Conservation (phyloP, 2,329 filamentous ascomycete species). For the Chaetomiaceae sp. region DNA sequence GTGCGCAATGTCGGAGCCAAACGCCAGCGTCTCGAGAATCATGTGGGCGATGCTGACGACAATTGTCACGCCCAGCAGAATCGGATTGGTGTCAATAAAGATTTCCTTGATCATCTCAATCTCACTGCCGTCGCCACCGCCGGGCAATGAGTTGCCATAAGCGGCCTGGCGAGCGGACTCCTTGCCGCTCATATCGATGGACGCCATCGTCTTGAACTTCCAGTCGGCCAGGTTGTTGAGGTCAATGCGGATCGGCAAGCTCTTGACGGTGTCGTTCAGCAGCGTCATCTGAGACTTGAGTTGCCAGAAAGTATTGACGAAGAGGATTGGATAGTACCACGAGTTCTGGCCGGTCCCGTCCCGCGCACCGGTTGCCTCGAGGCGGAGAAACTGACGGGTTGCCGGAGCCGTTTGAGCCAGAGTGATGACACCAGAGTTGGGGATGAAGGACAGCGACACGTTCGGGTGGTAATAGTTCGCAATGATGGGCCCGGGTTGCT, state of each 20-base stretch:
- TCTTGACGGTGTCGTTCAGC: conserved; percentile 83
- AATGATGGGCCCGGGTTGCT: conserved; percentile 62
- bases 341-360: conserved; percentile 81
- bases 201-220: conserved; percentile 84
- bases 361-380: conserved; percentile 76
- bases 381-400: conserved; percentile 68
- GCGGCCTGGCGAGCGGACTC: conserved; percentile 75
- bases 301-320: conserved; percentile 97
- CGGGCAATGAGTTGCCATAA: conserved; percentile 64
- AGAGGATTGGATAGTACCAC: conserved; percentile 90
- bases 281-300: conserved; percentile 85
- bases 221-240: conserved; percentile 78
- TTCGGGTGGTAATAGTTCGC: conserved; percentile 94
- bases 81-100: conserved; percentile 88
- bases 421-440: conserved; percentile 67
- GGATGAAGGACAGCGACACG: conserved; percentile 82
- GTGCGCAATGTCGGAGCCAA: conserved; percentile 95
- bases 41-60: conserved; percentile 86
- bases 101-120: conserved; percentile 98
- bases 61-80: conserved; percentile 78
- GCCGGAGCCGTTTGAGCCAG: conserved; percentile 68
- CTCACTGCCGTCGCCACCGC: conserved; percentile 83
- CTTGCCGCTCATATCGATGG: conserved; percentile 83
- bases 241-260: conserved; percentile 76
- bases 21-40: conserved; percentile 91